A percentile compares a stretch with the other conserved stretches of the same genome.
Conservation (phyloP, 345 rosid genomes). For the Syzygium grande region DNA sequence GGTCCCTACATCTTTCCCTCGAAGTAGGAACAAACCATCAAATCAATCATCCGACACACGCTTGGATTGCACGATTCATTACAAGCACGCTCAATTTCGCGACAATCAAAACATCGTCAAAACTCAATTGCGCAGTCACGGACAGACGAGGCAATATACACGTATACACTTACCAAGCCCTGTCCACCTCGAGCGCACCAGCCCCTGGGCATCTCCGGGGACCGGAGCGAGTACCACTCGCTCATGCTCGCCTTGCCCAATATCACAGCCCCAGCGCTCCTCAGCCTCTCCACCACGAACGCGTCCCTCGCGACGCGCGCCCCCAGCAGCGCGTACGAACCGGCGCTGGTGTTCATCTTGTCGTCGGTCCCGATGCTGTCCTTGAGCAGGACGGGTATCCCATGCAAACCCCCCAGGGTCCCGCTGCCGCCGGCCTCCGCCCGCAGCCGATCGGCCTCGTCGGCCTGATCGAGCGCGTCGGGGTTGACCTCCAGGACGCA, state of each 20-base stretch:
- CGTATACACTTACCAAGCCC: conserved; percentile 10
- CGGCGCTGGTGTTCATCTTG: conserved; percentile 17
- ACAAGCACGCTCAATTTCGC: not conserved
- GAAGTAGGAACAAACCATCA: not conserved
- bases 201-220: conserved; percentile 14
- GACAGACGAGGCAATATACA: not conserved
- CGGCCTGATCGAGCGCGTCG: conserved; percentile 17
- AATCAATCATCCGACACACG: not conserved
- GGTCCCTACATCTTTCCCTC: not conserved
- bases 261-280: conserved; percentile 26
- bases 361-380: conserved; percentile 23
- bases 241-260: conserved; percentile 27
- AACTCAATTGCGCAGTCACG: not conserved
- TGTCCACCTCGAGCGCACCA: conserved; percentile 33
- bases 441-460: conserved; percentile 11
- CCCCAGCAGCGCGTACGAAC: conserved; percentile 30
- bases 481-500: conserved; percentile 24
- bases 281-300: conserved; percentile 23
- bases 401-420: conserved; percentile 19
- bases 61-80: not conserved
- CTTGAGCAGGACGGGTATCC: conserved; percentile 36
- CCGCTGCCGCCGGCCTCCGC: not conserved
- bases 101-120: not conserved
- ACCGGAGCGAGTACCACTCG: conserved; percentile 17
- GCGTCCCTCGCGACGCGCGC: conserved; percentile 24